These are phyloP conservation scores for Solanum hybrid DNA, from an alignment of 305 asterid genomes.

Conservation along the genomic window DNA sequence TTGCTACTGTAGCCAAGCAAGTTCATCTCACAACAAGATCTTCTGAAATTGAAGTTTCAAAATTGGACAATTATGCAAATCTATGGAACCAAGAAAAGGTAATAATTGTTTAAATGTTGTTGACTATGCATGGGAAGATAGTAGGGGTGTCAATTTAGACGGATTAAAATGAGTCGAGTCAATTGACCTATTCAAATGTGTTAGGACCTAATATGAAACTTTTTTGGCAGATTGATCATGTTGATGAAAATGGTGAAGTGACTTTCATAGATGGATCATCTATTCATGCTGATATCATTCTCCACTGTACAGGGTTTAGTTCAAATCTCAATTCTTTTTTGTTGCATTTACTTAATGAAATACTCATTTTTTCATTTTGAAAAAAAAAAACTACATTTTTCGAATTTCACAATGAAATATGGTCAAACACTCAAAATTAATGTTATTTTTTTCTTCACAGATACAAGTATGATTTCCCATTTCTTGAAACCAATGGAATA, in stretches of 20 bases:
- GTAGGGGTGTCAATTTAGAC: too few species aligned
- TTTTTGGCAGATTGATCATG: conserved; percentile 26
- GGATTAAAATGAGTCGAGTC: too few species aligned
- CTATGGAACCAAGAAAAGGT: conserved; percentile 31
- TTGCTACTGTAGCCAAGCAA: conserved; percentile 41
- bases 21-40: conserved; percentile 60
- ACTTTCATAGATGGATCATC: conserved; percentile 38
- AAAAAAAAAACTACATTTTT: too few species aligned
- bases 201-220: background rate
- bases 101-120: background rate
- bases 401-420: too few species aligned
- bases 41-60: conserved; percentile 11
- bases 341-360: accelerated
- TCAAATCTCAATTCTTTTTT: background rate
- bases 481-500: conserved; percentile 25
- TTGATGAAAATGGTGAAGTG: conserved; percentile 36
- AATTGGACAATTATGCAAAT: conserved; percentile 20
- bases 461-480: conserved; percentile 15
- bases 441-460: background rate
- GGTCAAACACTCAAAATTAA: accelerated
- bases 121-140: background rate
- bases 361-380: too few species aligned
- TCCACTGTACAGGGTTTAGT: conserved; percentile 57
- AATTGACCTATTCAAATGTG: too few species aligned
- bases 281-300: conserved; percentile 38